A percentile compares a stretch with the other conserved stretches of the same genome.
phyloP scores from a whole-genome alignment of 345 rosid species.

The Anastatica hierochuntica region DNA sequence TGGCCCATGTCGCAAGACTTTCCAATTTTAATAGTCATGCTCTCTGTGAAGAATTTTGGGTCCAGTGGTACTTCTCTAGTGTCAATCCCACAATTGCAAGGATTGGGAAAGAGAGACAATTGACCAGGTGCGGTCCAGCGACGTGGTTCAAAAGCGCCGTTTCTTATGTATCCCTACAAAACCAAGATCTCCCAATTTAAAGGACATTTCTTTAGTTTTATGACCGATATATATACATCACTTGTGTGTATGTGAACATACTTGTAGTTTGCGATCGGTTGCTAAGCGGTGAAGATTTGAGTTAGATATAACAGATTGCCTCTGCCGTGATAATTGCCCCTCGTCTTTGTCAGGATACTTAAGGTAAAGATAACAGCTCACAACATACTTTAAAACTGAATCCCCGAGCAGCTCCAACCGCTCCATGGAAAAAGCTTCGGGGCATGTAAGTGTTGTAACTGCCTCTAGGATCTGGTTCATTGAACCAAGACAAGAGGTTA shows the following conservation, averaged over 20 bases:
- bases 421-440: slow-evolving; percentile 83
- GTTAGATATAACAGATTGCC: slow-evolving; percentile 47
- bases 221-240: neutral
- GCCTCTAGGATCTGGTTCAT: slow-evolving; percentile 66
- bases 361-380: slow-evolving; percentile 64
- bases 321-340: slow-evolving; percentile 46
- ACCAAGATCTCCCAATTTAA: neutral
- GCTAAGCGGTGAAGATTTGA: slow-evolving; percentile 57
- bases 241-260: slow-evolving; percentile 15
- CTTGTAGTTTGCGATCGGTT: slow-evolving; percentile 58
- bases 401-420: slow-evolving; percentile 97
- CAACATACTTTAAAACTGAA: slow-evolving; percentile 75
- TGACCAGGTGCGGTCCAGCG: slow-evolving; percentile 96
- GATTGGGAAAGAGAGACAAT: slow-evolving; percentile 32
- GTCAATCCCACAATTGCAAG: slow-evolving; percentile 61
- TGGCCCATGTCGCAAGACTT: slow-evolving; percentile 72
- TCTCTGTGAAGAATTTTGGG: slow-evolving; percentile 40
- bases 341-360: slow-evolving; percentile 56
- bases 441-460: slow-evolving; percentile 57
- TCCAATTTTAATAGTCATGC: slow-evolving; percentile 40
- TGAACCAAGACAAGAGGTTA: neutral
- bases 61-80: slow-evolving; percentile 67
- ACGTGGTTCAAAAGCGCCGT: slow-evolving; percentile 73
- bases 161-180: slow-evolving; percentile 64
- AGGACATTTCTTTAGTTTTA: neutral